Evolutionary conservation across 768 basidiomycete species (phyloP).

Genomic region (Lentinula guzmanii): DNA sequence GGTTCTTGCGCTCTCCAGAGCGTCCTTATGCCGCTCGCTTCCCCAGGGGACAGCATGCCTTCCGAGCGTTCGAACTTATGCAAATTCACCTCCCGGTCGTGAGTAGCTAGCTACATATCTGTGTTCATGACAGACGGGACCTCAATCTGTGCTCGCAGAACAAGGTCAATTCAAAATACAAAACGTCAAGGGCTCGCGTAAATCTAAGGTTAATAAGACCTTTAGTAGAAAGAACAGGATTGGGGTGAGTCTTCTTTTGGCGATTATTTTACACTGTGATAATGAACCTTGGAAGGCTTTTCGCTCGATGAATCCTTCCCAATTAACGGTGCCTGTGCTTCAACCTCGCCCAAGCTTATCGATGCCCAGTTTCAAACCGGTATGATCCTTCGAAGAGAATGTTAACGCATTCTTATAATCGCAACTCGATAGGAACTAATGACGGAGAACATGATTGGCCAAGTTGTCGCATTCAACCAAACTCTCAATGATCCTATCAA

Average conservation of each 20-base stretch:
- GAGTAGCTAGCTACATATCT: not conserved
- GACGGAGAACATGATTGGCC: constrained; percentile 3
- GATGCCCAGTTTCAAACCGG: not conserved
- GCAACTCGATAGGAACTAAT: not conserved
- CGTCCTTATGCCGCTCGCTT: not conserved
- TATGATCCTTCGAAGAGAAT: not conserved
- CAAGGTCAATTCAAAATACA: not conserved
- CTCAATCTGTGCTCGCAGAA: not conserved
- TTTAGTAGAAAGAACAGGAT: constrained; percentile 5
- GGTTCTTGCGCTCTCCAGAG: not conserved
- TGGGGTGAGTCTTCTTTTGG: not conserved
- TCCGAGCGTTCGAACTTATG: not conserved
- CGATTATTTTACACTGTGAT: not conserved
- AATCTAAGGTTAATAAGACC: not conserved
- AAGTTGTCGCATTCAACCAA: not conserved
- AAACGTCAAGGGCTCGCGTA: not conserved
- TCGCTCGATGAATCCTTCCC: not conserved
- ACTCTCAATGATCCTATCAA: constrained; percentile 5
- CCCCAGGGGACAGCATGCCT: not conserved
- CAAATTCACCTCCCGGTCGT: not conserved
- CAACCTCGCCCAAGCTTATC: not conserved
- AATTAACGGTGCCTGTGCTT: not conserved
- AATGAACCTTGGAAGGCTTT: not conserved
- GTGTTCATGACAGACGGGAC: too few species aligned
- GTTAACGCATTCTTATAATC: not conserved